Percentiles rank a stretch among this genome's conserved stretches.
Conservation (phyloP, 1,284 basidiomycete genomes). For the Sporisorium scitamineum region DNA sequence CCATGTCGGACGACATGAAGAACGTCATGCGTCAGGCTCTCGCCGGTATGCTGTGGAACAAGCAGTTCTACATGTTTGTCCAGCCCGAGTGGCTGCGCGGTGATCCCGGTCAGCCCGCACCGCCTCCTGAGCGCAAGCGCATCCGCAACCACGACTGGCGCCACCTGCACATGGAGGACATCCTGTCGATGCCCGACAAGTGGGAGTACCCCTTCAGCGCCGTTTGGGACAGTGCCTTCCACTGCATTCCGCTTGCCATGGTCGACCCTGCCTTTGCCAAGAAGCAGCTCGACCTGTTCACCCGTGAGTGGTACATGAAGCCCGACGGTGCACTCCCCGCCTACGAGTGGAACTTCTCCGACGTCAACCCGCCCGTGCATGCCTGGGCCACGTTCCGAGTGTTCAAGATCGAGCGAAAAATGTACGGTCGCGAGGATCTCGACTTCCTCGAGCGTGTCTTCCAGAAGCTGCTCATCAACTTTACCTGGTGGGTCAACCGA, state of each 20-base stretch:
- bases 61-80: constrained; percentile 95
- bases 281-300: constrained; percentile 94
- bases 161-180: constrained; percentile 93
- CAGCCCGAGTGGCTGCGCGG: constrained; percentile 96
- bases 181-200: constrained; percentile 99
- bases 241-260: constrained; percentile 95
- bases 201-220: constrained; percentile 78
- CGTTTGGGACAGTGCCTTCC: constrained; percentile 93
- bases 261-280: constrained; percentile 95
- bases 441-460: constrained; percentile 96
- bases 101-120: constrained; percentile 92
- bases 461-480: constrained; percentile 95
- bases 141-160: constrained; percentile 82
- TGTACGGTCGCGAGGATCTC: constrained; percentile 89
- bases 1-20: constrained; percentile 89
- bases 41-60: constrained; percentile 97
- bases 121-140: constrained; percentile 87
- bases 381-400: constrained; percentile 77
- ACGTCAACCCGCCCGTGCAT: constrained; percentile 97
- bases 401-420: constrained; percentile 88
- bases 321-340: constrained; percentile 97
- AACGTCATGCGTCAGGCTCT: constrained; percentile 98
- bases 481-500: constrained; percentile 99
- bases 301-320: constrained; percentile 97
- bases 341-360: constrained; percentile 98